Evolutionary conservation across 176 grass and related monocot genomes (phyloP), one percentile per base, ranked within the genome.

Genomic region (Triticum turgidum): DNA sequence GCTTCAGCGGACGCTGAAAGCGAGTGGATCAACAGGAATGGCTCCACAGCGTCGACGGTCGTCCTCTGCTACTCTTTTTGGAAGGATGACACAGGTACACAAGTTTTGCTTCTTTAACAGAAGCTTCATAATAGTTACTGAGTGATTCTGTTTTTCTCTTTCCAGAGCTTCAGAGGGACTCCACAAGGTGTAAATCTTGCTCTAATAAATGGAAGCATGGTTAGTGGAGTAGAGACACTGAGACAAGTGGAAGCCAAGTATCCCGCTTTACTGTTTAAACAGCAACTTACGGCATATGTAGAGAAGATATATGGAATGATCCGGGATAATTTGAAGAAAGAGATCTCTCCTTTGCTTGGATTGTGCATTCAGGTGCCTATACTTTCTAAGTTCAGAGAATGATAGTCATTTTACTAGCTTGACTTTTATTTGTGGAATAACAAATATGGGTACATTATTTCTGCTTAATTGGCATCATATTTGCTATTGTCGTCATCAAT

Each of bases 301-400:
- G 97, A 99, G 80, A 99, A 99, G 85, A 96, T 99, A 88, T 99
- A 99, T 83, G 97, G 97, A 85, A 99, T 99, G 97, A 96, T 99
- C 72, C 88, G 97, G n/a, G 97, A 99, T 88, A 99, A 99, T 80
- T 91, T 96, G 85, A 99, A 99, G 90, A 99, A 99, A 92, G 97
- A 99, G 87, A 99, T 99, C 21, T 92, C 92, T 87, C 97, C 97
- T 61, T 92, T 96, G 83, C 90, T 99, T 29, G 93, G 91, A 83
- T 86, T 92, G 24, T 99, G 97, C 89, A 96, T 99, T 94, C 97
- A 99, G 92, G 97, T 99, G 89, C 65, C 15, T 33, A 14, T 78
- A 67, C 41, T 87, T 88, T 82, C 42, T 86, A 44, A 80, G 27
- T 79, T 61, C 4, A 74, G 34, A 74, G 38, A 79, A 79, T 9